Conservation (phyloP, 2,329 filamentous ascomycete genomes). For the Aureobasidium leucospermi region DNA sequence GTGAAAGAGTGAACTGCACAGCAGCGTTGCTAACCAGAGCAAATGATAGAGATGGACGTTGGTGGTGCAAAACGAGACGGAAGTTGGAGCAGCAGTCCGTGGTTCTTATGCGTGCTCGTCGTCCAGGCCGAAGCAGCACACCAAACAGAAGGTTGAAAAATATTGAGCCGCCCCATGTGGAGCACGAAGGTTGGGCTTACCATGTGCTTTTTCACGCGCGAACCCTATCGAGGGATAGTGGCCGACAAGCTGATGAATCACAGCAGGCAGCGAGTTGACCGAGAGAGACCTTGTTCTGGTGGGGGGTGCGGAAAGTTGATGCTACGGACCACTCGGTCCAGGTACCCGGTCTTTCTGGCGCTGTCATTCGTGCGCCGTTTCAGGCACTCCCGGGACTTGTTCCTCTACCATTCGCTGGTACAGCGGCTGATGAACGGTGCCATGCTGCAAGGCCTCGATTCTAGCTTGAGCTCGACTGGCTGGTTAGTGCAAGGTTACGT, state of each 20-base stretch:
- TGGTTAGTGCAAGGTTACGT: not conserved
- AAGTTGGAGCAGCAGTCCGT: constrained; percentile 10
- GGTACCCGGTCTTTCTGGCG: constrained; percentile 15
- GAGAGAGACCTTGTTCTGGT: not conserved
- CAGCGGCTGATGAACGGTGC: constrained; percentile 18
- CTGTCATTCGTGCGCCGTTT: constrained; percentile 15
- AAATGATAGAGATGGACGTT: constrained; percentile 22
- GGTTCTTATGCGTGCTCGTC: constrained; percentile 15
- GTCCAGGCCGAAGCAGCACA: not conserved
- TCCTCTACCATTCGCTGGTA: constrained; percentile 17
- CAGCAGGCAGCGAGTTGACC: constrained; percentile 4
- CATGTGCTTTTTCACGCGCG: constrained; percentile 15
- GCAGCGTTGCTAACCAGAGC: constrained; percentile 27
- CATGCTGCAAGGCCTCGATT: constrained; percentile 13
- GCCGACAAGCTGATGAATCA: constrained; percentile 8
- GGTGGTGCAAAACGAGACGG: constrained; percentile 15
- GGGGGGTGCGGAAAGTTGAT: constrained; percentile 12
- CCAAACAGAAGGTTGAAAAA: constrained; percentile 14
- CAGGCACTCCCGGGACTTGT: constrained; percentile 14
- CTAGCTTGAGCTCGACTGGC: not conserved
- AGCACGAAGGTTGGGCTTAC: constrained; percentile 8
- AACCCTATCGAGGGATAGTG: constrained; percentile 13
- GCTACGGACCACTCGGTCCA: constrained; percentile 13
- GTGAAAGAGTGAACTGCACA: constrained; percentile 29
- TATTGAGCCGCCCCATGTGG: constrained; percentile 16